Percentiles rank a stretch among this genome's conserved stretches.
Evolutionary conservation across 2,329 filamentous ascomycete genomes (phyloP).

Genomic region (Pyrenochaeta sp.): DNA sequence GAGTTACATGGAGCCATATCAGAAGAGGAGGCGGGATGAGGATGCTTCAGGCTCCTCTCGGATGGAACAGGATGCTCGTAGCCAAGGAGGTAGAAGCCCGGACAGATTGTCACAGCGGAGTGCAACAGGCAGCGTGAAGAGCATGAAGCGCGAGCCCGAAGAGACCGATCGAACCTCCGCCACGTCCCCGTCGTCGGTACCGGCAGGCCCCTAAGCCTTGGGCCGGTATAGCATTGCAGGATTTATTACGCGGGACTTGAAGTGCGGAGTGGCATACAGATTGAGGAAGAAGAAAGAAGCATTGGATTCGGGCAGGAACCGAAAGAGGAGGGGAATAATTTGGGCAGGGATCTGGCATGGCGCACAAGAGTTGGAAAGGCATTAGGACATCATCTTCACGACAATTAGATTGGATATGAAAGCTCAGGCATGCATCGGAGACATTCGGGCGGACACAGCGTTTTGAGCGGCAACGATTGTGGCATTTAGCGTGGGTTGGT

Average conservation of each 20-base stretch:
- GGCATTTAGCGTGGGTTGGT: slow-evolving; percentile 50
- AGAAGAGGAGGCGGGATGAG: slow-evolving; percentile 41
- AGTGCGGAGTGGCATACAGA: slow-evolving; percentile 1
- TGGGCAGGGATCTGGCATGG: slow-evolving; percentile 8
- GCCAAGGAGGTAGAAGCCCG: slow-evolving; percentile 40
- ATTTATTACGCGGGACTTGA: slow-evolving; percentile 4
- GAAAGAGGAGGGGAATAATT: slow-evolving; percentile 29
- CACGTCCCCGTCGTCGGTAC: slow-evolving; percentile 27
- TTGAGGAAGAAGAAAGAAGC: slow-evolving; percentile 7
- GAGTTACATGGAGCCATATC: slow-evolving; percentile 39
- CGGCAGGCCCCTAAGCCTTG: slow-evolving; percentile 16
- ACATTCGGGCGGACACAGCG: slow-evolving; percentile 16
- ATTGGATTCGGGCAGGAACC: slow-evolving; percentile 35
- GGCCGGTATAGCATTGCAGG: slow-evolving; percentile 12
- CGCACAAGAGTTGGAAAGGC: slow-evolving; percentile 11
- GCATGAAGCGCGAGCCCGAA: slow-evolving; percentile 43
- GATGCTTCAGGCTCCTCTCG: slow-evolving; percentile 28
- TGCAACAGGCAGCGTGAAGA: slow-evolving; percentile 43
- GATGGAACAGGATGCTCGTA: slow-evolving; percentile 33
- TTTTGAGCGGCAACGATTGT: slow-evolving; percentile 42
- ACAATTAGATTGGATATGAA: slow-evolving; percentile 13
- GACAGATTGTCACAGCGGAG: slow-evolving; percentile 45
- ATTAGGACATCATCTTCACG: slow-evolving; percentile 9
- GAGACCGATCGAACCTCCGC: slow-evolving; percentile 30
- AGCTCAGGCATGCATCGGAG: slow-evolving; percentile 24